Evolutionary conservation across 2,329 filamentous ascomycete genomes (phyloP).

Genomic region (Westerdykella ornata): DNA sequence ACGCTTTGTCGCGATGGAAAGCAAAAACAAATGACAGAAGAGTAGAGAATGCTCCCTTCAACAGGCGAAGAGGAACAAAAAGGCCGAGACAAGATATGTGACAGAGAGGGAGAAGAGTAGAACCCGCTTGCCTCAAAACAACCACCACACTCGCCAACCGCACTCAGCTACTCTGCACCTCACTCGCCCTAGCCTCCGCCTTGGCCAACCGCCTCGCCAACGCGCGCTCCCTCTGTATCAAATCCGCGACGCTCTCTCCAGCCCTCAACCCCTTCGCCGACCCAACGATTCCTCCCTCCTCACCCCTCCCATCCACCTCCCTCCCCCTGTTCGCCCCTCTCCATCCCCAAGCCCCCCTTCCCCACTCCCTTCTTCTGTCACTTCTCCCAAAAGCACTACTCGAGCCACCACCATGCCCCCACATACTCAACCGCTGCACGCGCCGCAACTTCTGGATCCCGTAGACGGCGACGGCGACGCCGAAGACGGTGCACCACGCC

Average conservation of each 20-base stretch:
- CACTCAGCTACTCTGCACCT: conserved; percentile 8
- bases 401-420: conserved; percentile 40
- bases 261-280: conserved; percentile 10
- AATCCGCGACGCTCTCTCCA: conserved; percentile 18
- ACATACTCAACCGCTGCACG: conserved; percentile 87
- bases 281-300: conserved; percentile 7
- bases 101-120: conserved; percentile 5
- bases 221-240: conserved; percentile 24
- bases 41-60: no score
- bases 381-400: no score
- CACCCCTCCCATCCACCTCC: conserved; percentile 13
- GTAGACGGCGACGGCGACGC: conserved; percentile 72
- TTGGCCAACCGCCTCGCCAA: conserved; percentile 24
- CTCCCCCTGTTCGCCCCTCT: conserved; percentile 12
- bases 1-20: conserved; percentile 1
- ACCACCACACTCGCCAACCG: not conserved
- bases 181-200: conserved; percentile 21
- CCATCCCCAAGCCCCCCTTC: conserved; percentile 14
- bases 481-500: conserved; percentile 62
- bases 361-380: conserved; percentile 17
- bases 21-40: conserved; percentile 12
- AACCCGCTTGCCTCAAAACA: not conserved
- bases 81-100: conserved; percentile 20
- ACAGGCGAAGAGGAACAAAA: conserved; percentile 12
- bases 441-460: conserved; percentile 76